phyloP scores from a whole-genome alignment of 352 stramenopile species.

The Pythium chondricola region DNA sequence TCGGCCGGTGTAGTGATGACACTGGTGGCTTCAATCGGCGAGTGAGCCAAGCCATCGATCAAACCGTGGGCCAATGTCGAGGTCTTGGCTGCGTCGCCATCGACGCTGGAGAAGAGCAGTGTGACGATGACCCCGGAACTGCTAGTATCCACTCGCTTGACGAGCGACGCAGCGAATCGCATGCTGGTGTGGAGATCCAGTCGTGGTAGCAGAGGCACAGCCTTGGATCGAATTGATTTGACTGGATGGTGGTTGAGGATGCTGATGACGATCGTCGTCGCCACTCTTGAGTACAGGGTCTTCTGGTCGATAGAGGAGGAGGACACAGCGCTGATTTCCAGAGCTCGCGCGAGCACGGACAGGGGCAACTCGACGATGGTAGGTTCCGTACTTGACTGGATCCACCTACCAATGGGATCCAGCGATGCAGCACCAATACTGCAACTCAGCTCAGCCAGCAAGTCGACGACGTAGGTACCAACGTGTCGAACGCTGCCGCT shows the following conservation, averaged over 20 bases:
- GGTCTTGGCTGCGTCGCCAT: neutral
- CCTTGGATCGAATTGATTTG: neutral
- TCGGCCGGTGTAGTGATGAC: neutral
- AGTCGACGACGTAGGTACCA: too few relatives aligned
- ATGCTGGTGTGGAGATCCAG: constrained; percentile 8
- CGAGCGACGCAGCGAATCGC: constrained; percentile 1
- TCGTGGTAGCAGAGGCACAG: constrained; percentile 2
- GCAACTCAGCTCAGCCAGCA: too few relatives aligned
- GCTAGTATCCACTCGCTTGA: neutral
- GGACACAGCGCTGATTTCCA: too few relatives aligned
- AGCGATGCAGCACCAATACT: too few relatives aligned
- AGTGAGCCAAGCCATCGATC: constrained; percentile 4
- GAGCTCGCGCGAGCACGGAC: too few relatives aligned
- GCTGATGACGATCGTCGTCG: constrained; percentile 1
- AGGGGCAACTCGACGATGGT: too few relatives aligned
- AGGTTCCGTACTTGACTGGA: too few relatives aligned
- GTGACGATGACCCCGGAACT: constrained; percentile 3
- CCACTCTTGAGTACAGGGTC: too few relatives aligned
- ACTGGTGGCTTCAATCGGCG: too few relatives aligned
- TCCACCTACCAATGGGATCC: too few relatives aligned
- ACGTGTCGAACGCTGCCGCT: too few relatives aligned
- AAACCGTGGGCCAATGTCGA: constrained; percentile 1
- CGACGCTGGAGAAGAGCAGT: constrained; percentile 4
- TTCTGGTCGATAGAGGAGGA: too few relatives aligned
- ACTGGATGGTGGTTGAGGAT: neutral